Percentiles rank a stretch among this genome's conserved stretches.
phyloP scores from a whole-genome alignment of 2,329 filamentous ascomycete species.

The Talaromyces marneffei region DNA sequence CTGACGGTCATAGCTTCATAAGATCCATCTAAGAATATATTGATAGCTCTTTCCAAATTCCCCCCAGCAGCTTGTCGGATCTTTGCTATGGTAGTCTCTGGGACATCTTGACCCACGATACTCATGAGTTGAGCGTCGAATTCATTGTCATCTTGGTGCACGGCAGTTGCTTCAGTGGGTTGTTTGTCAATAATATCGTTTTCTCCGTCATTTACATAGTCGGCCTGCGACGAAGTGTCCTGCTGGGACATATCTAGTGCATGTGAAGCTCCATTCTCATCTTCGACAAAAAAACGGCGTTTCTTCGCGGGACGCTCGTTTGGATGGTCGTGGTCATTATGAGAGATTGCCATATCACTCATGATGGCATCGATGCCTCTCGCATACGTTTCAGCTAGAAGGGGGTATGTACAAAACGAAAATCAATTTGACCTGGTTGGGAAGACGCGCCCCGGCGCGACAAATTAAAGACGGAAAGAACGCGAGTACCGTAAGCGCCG shows the following conservation, averaged over 20 bases:
- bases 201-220: background rate
- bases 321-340: background rate
- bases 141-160: conserved; percentile 20
- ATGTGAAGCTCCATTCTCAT: conserved; percentile 26
- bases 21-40: conserved; percentile 60
- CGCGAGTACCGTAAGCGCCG: conserved; percentile 2
- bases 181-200: background rate
- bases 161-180: background rate
- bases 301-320: conserved; percentile 56
- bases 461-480: conserved; percentile 16
- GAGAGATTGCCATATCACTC: conserved; percentile 34
- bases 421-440: conserved; percentile 12
- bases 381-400: background rate
- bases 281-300: conserved; percentile 57
- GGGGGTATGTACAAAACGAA: background rate
- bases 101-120: conserved; percentile 52
- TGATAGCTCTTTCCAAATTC: conserved; percentile 56
- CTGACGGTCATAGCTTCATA: conserved; percentile 42
- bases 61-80: conserved; percentile 47
- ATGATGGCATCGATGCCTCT: conserved; percentile 20
- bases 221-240: background rate
- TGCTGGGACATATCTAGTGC: conserved; percentile 1
- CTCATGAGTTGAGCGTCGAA: conserved; percentile 52
- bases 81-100: conserved; percentile 40
- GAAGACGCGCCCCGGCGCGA: conserved; percentile 33